Evolutionary conservation across 2,329 filamentous ascomycete species (phyloP).

Genomic region (Periconia digitata): DNA sequence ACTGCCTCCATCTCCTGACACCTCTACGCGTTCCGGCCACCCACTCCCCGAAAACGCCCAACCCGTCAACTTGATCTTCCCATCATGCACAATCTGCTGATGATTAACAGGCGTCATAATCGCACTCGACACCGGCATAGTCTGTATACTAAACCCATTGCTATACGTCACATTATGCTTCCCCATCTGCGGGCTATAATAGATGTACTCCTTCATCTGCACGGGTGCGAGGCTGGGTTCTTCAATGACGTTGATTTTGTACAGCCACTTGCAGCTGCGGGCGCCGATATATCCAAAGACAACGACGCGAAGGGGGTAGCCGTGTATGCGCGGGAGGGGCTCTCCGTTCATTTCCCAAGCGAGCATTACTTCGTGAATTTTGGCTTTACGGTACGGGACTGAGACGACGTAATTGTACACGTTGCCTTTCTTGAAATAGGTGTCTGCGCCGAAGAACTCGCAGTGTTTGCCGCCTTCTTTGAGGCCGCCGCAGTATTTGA

Average conservation of each 20-base stretch:
- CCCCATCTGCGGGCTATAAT: slow-evolving; percentile 68
- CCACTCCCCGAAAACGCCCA: slow-evolving; percentile 50
- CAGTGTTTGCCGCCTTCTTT: slow-evolving; percentile 59
- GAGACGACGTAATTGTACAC: slow-evolving; percentile 68
- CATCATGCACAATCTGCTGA: slow-evolving; percentile 63
- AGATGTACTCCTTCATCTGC: slow-evolving; percentile 67
- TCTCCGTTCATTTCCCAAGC: slow-evolving; percentile 74
- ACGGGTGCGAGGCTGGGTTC: slow-evolving; percentile 61
- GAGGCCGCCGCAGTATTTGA: slow-evolving; percentile 69
- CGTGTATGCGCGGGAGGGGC: slow-evolving; percentile 65
- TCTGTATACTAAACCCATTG: slow-evolving; percentile 68
- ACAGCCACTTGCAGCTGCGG: slow-evolving; percentile 64
- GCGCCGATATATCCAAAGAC: slow-evolving; percentile 70
- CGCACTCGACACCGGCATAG: slow-evolving; percentile 69
- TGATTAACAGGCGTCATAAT: slow-evolving; percentile 66
- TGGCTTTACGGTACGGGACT: slow-evolving; percentile 69
- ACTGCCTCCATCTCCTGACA: slow-evolving; percentile 64
- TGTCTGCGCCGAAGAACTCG: slow-evolving; percentile 70
- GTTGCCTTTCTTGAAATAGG: slow-evolving; percentile 69
- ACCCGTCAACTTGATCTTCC: slow-evolving; percentile 56
- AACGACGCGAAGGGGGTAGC: slow-evolving; percentile 63
- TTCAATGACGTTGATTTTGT: slow-evolving; percentile 62
- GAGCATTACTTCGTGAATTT: slow-evolving; percentile 65
- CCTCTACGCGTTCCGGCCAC: slow-evolving; percentile 62
- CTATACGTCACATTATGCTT: slow-evolving; percentile 65